Base-by-base conservation (phyloP, 2,329 filamentous ascomycete genomes). In the Arthrobotrys conoides region DNA sequence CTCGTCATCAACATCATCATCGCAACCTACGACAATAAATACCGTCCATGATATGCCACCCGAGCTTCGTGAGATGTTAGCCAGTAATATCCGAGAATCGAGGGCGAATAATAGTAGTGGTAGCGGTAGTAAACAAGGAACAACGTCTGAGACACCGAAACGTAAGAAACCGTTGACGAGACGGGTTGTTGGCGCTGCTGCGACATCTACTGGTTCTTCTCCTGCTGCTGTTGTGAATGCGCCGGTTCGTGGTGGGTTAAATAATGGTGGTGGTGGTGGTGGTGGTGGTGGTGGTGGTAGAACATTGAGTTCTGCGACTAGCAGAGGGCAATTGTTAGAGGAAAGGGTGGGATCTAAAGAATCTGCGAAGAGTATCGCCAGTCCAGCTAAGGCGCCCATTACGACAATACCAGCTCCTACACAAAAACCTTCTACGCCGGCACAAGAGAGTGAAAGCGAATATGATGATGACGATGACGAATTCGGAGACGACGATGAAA, bases 401-500 rank as follows among this genome's bases (percentile, higher is more conserved):
- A 30, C 41, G 41, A 36, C 41, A 24, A 14, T 46, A n/a, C 44
- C 44, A 16, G n/a, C 10, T 38, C 16, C 63, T 53, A 30, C 46
- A 44, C 57, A 18, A 61, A 61, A 27, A 61, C 5, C 57, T 44
- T 61, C 57, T 61, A 16, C 49, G 38, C 36, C 27, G 22, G 36
- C 36, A 24, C 33, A 57, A 14, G 57, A 64, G 22, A 64, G 44
- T 20, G 57, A 55, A 20, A 41, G 30, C 2, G 67, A 69, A n/a
- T 48, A 64, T 16, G 41, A 59, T 18, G 49, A 67, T 22, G 66
- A 72, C 12, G 79, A 83, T 38, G 83, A 84, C 67, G 83, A 84
- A 70, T 81, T 83, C 20, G 79, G 82, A 27, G 85, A 85, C 10
- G 87, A 87, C 33, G 87, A 86, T 66, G 89, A 90, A 66, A 84